These are phyloP conservation scores for Coniferiporia weirii DNA, from an alignment of 1,284 basidiomycete genomes.

Conservation along the genomic window DNA sequence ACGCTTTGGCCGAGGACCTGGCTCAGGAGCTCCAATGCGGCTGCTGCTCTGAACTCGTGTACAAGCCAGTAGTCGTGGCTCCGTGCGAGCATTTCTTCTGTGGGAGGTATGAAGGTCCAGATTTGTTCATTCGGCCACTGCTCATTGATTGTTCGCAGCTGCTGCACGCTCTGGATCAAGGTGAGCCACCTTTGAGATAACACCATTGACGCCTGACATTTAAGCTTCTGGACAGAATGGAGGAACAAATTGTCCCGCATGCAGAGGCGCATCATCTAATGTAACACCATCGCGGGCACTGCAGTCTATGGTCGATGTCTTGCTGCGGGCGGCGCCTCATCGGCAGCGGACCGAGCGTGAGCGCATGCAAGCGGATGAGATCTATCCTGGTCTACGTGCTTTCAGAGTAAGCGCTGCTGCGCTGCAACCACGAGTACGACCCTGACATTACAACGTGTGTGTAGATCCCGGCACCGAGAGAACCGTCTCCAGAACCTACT, in stretches of 20 bases:
- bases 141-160: constrained; percentile 37
- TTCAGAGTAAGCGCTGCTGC: constrained; percentile 53
- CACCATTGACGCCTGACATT: constrained; percentile 7
- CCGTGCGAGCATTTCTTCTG: constrained; percentile 85
- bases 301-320: constrained; percentile 61
- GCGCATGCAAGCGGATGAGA: constrained; percentile 68
- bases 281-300: constrained; percentile 65
- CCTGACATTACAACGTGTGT: background rate
- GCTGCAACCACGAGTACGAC: background rate
- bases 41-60: constrained; percentile 74
- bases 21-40: constrained; percentile 73
- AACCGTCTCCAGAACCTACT: constrained; percentile 68
- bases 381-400: constrained; percentile 57
- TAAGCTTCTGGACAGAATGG: constrained; percentile 51
- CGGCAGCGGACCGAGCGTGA: constrained; percentile 60
- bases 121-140: constrained; percentile 17
- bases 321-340: constrained; percentile 60
- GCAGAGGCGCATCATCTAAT: constrained; percentile 57
- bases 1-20: constrained; percentile 51
- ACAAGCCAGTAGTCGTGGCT: constrained; percentile 67
- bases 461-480: constrained; percentile 67
- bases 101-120: constrained; percentile 52
- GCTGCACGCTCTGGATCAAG: constrained; percentile 70
- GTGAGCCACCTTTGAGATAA: constrained; percentile 41
- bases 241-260: constrained; percentile 73